Base-by-base conservation (phyloP, 805 yeast species). In the Yamadazyma endophytica region DNA sequence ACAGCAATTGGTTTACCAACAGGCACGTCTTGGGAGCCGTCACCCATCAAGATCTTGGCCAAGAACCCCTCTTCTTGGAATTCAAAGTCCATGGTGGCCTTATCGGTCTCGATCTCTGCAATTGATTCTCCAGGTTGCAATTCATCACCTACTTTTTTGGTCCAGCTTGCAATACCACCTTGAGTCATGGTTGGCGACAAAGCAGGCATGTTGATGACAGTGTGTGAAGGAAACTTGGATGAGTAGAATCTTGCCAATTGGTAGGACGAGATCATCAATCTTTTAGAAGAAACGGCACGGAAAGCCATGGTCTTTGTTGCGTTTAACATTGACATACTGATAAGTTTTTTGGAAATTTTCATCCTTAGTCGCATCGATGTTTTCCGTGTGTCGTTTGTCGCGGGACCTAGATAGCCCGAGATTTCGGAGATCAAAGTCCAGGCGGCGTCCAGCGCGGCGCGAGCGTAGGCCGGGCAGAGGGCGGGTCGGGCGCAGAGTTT, bases 171-270 rank as follows among this genome's bases (percentile, higher is more conserved):
- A 44, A 92, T 69, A 60, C 78, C 82, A 57, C 98, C 98, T 56
- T 85, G 90, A 40, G 96, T 84, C 99, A 92, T 92, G 33, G 99
- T 92, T 44, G 99, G 98, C n/a, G 97, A 90, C 51, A 92, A 70
- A 7, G 99, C 98, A 29, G 98, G 99, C 98, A 92, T 92, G 58
- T 81, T 82, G 50, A 92, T 87, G 53, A 92, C 79, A 39, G 83
- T 77, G 64, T 92, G 97, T 13, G 78, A 61, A 21, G 96, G 96
- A 64, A 76, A 85, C 45, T 65, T 63, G 18, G 70, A 59, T 16
- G 70, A 53, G 50, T 65, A 65, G 37, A 59, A 56, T 48, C 72
- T 53, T 20, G 63, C 61, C 49, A 57, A 50, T 41, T 53, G 58
- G 29, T 53, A 43, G 18, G 48, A 42, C 19, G 51, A 41, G 23